phyloP scores from a whole-genome alignment of 768 basidiomycete genomes.

The Lentinula edodes region DNA sequence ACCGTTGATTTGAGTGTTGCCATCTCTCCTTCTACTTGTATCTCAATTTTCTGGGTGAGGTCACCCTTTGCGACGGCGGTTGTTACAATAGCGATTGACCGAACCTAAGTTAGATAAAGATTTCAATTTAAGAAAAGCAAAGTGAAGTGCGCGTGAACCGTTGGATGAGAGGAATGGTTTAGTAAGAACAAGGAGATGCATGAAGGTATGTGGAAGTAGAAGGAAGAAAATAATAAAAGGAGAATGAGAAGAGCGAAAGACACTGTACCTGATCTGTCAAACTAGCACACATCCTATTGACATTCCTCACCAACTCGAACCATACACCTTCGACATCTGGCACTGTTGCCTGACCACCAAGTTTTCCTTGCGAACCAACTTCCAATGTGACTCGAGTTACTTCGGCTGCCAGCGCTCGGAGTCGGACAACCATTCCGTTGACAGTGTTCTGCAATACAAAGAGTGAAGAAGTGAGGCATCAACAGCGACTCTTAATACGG shows the following conservation, averaged over 20 bases:
- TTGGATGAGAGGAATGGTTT: neutral
- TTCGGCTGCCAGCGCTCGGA: slow-evolving; percentile 64
- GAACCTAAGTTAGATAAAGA: slow-evolving; percentile 42
- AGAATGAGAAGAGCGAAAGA: neutral
- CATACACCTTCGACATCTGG: slow-evolving; percentile 92
- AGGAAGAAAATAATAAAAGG: neutral
- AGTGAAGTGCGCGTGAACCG: neutral
- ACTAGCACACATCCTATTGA: slow-evolving; percentile 78
- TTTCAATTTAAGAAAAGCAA: neutral
- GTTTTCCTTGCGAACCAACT: slow-evolving; percentile 84
- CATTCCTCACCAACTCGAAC: slow-evolving; percentile 76
- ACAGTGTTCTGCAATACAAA: slow-evolving; percentile 34
- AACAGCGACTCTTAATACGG: neutral
- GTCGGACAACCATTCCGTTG: slow-evolving; percentile 52
- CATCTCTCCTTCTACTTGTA: slow-evolving; percentile 85
- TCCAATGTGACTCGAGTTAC: slow-evolving; percentile 81
- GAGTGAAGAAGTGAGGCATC: neutral
- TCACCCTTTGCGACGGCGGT: slow-evolving; percentile 90
- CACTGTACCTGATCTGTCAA: slow-evolving; percentile 51
- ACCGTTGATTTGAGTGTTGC: slow-evolving; percentile 77
- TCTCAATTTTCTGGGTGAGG: slow-evolving; percentile 88
- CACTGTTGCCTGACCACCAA: slow-evolving; percentile 85
- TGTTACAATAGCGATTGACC: slow-evolving; percentile 79
- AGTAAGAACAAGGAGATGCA: neutral
- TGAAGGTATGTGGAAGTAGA: neutral